Conservation (phyloP, 2,329 filamentous ascomycete genomes). For the Aspergillus sclerotialis region DNA sequence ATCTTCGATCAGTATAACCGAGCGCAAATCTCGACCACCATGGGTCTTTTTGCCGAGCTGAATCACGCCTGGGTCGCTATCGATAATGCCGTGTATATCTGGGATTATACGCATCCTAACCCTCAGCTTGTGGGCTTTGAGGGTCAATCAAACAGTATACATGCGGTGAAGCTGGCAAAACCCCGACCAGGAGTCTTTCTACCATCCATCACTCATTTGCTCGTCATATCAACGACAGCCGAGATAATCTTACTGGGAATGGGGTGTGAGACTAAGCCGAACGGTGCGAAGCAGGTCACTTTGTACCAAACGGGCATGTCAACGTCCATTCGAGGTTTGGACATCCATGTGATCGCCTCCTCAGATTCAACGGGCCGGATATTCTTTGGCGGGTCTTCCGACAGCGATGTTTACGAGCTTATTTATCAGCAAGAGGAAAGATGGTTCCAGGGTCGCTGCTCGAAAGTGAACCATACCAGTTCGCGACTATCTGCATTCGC, state of each 20-base stretch:
- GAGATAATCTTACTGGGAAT: slow-evolving; percentile 87
- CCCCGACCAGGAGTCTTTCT: slow-evolving; percentile 87
- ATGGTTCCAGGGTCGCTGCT: slow-evolving; percentile 87
- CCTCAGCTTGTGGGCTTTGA: slow-evolving; percentile 89
- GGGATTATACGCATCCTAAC: slow-evolving; percentile 94
- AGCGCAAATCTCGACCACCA: slow-evolving; percentile 78
- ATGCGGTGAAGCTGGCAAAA: slow-evolving; percentile 78
- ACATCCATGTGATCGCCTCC: slow-evolving; percentile 70
- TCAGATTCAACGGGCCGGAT: slow-evolving; percentile 76
- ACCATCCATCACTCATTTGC: slow-evolving; percentile 72
- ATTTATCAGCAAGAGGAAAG: slow-evolving; percentile 95
- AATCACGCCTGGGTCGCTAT: slow-evolving; percentile 94
- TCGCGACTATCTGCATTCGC: slow-evolving; percentile 59
- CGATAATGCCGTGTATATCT: slow-evolving; percentile 91
- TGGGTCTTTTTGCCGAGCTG: slow-evolving; percentile 91
- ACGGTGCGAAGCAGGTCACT: slow-evolving; percentile 64
- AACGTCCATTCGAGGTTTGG: slow-evolving; percentile 66
- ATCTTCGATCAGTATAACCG: slow-evolving; percentile 90
- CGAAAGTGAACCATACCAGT: slow-evolving; percentile 81
- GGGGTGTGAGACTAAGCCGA: slow-evolving; percentile 55
- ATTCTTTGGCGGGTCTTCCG: slow-evolving; percentile 76
- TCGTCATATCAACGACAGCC: slow-evolving; percentile 78
- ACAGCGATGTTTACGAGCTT: slow-evolving; percentile 87
- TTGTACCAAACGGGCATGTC: slow-evolving; percentile 88
- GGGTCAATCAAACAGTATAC: slow-evolving; percentile 80